Base-by-base conservation (phyloP, 352 stramenopile species). In the Phytophthora citrophthora region DNA sequence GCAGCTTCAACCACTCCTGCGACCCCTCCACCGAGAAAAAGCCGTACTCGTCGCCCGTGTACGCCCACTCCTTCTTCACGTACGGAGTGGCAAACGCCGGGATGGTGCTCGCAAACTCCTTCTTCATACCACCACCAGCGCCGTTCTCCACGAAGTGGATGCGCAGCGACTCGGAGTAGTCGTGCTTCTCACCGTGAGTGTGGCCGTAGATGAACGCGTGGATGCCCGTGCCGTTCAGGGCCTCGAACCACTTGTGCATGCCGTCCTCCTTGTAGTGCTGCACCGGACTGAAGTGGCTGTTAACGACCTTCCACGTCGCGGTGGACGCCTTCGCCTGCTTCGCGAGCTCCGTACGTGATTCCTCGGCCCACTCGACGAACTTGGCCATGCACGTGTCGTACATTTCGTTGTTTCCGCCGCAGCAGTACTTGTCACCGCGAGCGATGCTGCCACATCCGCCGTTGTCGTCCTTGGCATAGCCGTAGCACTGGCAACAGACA, bases 401-500 rank as follows among this genome's bases (percentile, higher is more conserved):
- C 44, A 62, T 47, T 3, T 24, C 34, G 10, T 39, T 62, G 23
- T 62, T n/a, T 3, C 54, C 54, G 16, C 54, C 54, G 16, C 44
- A 62, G 34, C 54, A 62, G 34, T 54, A 62, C 12, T 31, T 48
- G 15, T 62, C 44, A 36, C 23, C 54, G 31, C 54, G 43, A 48
- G 23, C 31, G 15, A 54, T 39, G 34, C 32, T 48, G 16, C 27
- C 16, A 7, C 54, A 62, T 3, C 45, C 34, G 12, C 23, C 10
- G 4, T 41, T 43, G 16, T 62, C 44, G 11, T 12, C 45, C 20
- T 48, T 54, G 5, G 43, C 44, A 24, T 55, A 62, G 31, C 54
- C 54, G 43, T 62, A 62, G 54, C 44, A 55, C 23, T 62, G 54
- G 23, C 54, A 62, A 32, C 44, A 90, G n/a, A 89, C 74, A 24